These are phyloP conservation scores for Dothideomycetidae sp. DNA, from an alignment of 2,329 filamentous ascomycete species.

Conservation along the genomic window DNA sequence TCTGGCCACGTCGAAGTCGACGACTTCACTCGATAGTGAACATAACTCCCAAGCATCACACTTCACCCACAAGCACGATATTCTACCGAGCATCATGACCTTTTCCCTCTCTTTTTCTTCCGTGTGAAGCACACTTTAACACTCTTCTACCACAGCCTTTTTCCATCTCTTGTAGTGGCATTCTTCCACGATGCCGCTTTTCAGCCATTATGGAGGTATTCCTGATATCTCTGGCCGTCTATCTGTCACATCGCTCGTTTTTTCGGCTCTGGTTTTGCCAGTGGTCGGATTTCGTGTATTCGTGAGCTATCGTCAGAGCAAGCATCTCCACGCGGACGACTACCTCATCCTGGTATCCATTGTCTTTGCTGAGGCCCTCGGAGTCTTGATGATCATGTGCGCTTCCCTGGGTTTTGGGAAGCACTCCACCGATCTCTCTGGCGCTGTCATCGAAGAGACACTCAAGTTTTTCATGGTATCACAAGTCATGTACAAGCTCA, in stretches of 20 bases:
- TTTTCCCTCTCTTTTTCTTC: no score
- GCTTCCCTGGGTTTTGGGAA: conserved; percentile 7
- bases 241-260: conserved; percentile 7
- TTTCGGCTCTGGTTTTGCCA: conserved; percentile 1
- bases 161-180: no score
- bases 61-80: no score
- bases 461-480: conserved; percentile 17
- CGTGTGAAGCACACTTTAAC: no score
- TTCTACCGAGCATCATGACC: no score
- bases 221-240: conserved; percentile 4
- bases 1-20: no score
- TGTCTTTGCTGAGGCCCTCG: conserved; percentile 6
- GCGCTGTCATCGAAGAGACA: conserved; percentile 2
- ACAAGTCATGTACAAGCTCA: conserved; percentile 17
- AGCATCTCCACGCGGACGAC: conserved; percentile 5
- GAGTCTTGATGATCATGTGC: conserved; percentile 7
- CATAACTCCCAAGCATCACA: no score
- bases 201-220: conserved; percentile 4
- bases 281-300: conserved; percentile 4
- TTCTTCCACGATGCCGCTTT: conserved; percentile 4
- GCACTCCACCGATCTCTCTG: conserved; percentile 5
- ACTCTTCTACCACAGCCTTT: no score
- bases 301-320: conserved; percentile 1
- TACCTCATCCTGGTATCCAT: conserved; percentile 8
- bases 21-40: no score